phyloP scores from a whole-genome alignment of 331 rosid species.

The Stylosanthes scabra region DNA sequence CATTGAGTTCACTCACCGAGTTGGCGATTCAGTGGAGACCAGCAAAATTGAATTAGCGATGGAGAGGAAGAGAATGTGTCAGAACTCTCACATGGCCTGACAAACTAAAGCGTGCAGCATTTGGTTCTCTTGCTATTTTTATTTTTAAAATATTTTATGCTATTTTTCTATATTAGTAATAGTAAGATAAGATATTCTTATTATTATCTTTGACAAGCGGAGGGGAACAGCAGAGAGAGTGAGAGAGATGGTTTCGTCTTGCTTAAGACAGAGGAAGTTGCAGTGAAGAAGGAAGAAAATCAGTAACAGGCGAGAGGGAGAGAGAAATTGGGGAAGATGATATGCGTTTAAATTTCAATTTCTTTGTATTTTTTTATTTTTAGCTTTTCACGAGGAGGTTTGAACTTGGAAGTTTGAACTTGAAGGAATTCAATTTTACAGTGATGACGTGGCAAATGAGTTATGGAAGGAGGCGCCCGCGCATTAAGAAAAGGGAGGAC shows the following conservation, averaged over 20 bases:
- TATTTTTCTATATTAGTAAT: slow-evolving; percentile 25
- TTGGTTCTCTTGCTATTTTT: slow-evolving; percentile 41
- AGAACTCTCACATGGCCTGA: slow-evolving; percentile 82
- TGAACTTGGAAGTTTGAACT: background rate
- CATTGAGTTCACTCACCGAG: slow-evolving; percentile 65
- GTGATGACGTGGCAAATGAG: slow-evolving; percentile 55
- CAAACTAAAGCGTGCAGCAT: slow-evolving; percentile 60
- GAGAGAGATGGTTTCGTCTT: too few species aligned
- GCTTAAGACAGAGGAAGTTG: slow-evolving; percentile 36
- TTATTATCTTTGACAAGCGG: slow-evolving; percentile 15
- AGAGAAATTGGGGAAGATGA: slow-evolving; percentile 33
- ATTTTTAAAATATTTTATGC: slow-evolving; percentile 4
- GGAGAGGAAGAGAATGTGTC: slow-evolving; percentile 69
- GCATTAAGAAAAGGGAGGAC: slow-evolving; percentile 28
- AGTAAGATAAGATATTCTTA: slow-evolving; percentile 10
- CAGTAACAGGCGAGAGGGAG: background rate
- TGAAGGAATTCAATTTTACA: slow-evolving; percentile 31
- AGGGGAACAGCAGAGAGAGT: slow-evolving; percentile 32
- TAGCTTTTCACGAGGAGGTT: background rate
- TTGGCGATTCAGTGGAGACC: slow-evolving; percentile 55
- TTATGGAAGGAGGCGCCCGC: slow-evolving; percentile 44
- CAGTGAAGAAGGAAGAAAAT: background rate
- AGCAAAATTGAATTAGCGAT: background rate
- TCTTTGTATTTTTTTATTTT: background rate
- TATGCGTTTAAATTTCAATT: slow-evolving; percentile 40